Conservation (phyloP, 345 rosid genomes). For the Barbarea vulgaris region DNA sequence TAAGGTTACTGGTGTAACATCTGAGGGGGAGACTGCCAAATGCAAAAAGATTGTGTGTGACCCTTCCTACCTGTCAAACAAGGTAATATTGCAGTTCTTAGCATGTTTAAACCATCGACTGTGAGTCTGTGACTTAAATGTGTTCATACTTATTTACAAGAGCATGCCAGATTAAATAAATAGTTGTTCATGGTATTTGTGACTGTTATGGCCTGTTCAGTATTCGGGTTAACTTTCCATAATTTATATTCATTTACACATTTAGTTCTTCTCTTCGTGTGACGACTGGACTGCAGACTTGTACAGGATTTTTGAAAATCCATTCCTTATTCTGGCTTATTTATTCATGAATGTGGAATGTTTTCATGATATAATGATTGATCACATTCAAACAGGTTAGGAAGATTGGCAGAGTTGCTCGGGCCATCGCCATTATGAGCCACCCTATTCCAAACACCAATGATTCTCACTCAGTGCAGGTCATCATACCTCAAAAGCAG, state of each 20-base stretch:
- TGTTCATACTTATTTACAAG: not conserved
- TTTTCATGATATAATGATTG: conserved; percentile 14
- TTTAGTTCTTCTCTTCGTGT: not conserved
- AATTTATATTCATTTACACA: not conserved
- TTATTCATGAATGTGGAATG: not conserved
- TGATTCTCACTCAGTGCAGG: conserved; percentile 87
- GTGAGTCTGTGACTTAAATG: not conserved
- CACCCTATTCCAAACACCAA: conserved; percentile 87
- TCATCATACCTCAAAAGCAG: conserved; percentile 95
- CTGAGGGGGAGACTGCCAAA: conserved; percentile 93
- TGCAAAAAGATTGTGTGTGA: conserved; percentile 92
- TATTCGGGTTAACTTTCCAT: not conserved
- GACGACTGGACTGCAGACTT: not conserved
- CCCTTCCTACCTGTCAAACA: conserved; percentile 76
- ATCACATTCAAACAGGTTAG: conserved; percentile 56
- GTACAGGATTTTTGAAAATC: not conserved
- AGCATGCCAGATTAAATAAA: not conserved
- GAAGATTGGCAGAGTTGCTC: conserved; percentile 87
- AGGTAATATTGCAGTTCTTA: conserved; percentile 51
- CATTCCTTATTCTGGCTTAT: not conserved
- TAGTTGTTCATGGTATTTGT: not conserved
- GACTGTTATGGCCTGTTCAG: not conserved
- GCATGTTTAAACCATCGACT: not conserved
- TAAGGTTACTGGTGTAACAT: conserved; percentile 78
- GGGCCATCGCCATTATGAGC: conserved; percentile 97